phyloP scores from a whole-genome alignment of 306 rosid genomes.

The Prunus campanulata region DNA sequence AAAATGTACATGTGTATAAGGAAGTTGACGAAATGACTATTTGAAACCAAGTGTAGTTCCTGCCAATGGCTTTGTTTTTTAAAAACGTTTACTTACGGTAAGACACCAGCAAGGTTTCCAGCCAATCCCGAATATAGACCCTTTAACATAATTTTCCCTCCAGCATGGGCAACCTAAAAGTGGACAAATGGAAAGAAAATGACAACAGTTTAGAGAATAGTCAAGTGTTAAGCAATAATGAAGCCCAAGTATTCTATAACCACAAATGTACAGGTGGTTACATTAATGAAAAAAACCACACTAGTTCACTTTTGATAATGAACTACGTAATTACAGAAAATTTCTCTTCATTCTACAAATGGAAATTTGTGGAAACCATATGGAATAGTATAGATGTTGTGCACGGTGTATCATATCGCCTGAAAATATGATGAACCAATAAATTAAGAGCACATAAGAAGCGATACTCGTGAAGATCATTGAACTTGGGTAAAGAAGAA shows the following conservation, averaged over 20 bases:
- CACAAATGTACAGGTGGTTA: neutral
- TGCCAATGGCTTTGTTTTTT: neutral
- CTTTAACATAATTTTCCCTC: constrained; percentile 31
- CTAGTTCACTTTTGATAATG: neutral
- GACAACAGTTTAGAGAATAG: neutral
- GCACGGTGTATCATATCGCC: neutral
- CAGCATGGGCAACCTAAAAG: constrained; percentile 32
- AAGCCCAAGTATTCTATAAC: neutral
- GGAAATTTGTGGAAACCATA: neutral
- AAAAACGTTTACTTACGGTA: constrained; percentile 37
- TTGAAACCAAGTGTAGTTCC: neutral
- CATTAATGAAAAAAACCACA: neutral
- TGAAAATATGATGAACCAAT: neutral
- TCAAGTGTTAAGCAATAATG: neutral
- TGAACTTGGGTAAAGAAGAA: neutral
- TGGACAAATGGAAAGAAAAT: constrained; percentile 4
- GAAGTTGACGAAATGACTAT: neutral
- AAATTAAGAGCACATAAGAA: neutral
- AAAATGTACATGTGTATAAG: neutral
- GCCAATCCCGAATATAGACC: constrained; percentile 44
- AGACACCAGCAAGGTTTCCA: constrained; percentile 42
- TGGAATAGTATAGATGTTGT: neutral
- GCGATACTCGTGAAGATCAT: neutral
- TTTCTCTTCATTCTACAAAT: neutral
- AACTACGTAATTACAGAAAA: neutral